Evolutionary conservation across 2,329 filamentous ascomycete species (phyloP).

Genomic region (Ophiostoma piceae): DNA sequence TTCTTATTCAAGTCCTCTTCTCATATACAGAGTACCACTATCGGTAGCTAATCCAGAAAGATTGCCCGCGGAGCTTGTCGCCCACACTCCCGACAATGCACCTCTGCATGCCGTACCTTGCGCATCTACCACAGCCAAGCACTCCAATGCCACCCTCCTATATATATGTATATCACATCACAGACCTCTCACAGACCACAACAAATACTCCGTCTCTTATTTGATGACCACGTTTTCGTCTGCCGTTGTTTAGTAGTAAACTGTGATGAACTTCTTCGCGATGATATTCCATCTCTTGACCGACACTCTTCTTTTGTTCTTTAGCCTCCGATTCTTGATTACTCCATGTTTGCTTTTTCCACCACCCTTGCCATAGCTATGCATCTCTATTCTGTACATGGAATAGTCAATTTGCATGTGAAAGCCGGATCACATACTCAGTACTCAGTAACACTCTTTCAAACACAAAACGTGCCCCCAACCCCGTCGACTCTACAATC

Average conservation of each 20-base stretch:
- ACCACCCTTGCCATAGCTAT: neutral
- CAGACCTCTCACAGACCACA: neutral
- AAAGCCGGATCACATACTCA: neutral
- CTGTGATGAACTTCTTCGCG: too few species aligned
- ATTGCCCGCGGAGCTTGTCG: conserved; percentile 3
- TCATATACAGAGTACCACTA: too few species aligned
- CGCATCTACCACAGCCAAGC: neutral
- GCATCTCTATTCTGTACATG: neutral
- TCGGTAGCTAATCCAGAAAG: neutral
- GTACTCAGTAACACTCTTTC: neutral
- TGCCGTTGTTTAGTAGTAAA: too few species aligned
- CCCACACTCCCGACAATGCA: neutral
- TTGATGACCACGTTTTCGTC: neutral
- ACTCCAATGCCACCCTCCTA: neutral
- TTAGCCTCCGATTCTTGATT: neutral
- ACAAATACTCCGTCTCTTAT: neutral
- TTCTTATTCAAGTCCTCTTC: too few species aligned
- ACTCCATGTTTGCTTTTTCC: neutral
- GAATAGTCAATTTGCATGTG: neutral
- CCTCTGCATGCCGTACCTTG: neutral
- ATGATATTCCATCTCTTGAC: neutral
- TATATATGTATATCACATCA: neutral
- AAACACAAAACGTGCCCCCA: neutral
- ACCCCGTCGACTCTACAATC: neutral
- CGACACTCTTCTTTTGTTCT: neutral